Base-by-base conservation (phyloP, 768 basidiomycete species). In the Macrolepiota fuliginosa region DNA sequence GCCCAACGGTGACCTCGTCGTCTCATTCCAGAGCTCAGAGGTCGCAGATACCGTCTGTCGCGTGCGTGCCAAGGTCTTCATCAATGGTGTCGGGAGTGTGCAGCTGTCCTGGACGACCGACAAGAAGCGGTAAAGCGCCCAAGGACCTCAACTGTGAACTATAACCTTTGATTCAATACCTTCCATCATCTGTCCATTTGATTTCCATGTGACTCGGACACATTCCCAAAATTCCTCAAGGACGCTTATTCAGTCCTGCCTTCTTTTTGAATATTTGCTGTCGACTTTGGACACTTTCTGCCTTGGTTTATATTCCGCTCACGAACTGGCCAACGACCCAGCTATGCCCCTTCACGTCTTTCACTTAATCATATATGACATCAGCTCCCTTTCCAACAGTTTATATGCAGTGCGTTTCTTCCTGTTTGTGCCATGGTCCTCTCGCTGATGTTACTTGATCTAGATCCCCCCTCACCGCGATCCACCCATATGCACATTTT, bases 41-140 rank as follows among this genome's bases (percentile, higher is more conserved):
- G 90, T 92, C 10, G 91, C 91, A 22, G 91, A 92, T 64, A 92
- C 88, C 6, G 91, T 91, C 2, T 92, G 90, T 69, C 89, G 91
- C 42, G 73, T 92, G 61, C 86, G 89, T 65, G 91, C 91, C 54
- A 83, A 83, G 69, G 91, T 92, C 1, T 78, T 82, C 67, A 92
- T 92, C 61, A 73, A 81, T 40, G 88, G 89, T 51, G 90, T 89
- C 9, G 91, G 91, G 63, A 91, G 89, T 70, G 90, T 92, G 35
- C 81, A 86, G 65, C 76, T 92, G 58, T 92, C 91, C 37, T 92
- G 90, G 90, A 82, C 76, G 61, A 78, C 83, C 11, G 87, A 88
- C 61, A 80, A 78, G 66, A 82, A 78, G 62, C 76, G 75, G 68
- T 74, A 58, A 68, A 45, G 17, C 39, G 10, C 7, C 25, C 45